Conservation (phyloP, 345 rosid genomes). For the Citrus australasica region DNA sequence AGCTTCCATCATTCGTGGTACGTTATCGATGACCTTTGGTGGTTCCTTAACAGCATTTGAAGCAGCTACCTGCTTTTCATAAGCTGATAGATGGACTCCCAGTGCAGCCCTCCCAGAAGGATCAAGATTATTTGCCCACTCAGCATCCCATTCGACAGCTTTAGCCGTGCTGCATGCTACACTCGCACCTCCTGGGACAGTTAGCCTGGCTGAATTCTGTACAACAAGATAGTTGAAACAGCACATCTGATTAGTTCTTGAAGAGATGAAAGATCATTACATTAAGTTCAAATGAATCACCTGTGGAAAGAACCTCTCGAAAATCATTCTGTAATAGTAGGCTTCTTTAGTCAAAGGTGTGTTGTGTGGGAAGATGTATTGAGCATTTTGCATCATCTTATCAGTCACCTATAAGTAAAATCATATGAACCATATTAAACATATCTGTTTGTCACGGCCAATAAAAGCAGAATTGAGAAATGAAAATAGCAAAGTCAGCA, state of each 20-base stretch:
- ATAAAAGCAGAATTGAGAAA: neutral
- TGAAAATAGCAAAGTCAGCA: neutral
- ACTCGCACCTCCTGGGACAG: constrained; percentile 90
- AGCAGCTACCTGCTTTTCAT: constrained; percentile 30
- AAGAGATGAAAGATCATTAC: neutral
- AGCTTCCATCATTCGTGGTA: constrained; percentile 46
- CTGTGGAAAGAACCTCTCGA: constrained; percentile 95
- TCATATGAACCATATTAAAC: neutral
- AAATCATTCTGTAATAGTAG: constrained; percentile 82
- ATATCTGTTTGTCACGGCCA: neutral
- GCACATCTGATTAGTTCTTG: neutral
- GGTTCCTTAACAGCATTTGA: constrained; percentile 25
- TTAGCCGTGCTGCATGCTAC: constrained; percentile 90
- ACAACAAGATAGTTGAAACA: neutral
- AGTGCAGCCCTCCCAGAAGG: constrained; percentile 96
- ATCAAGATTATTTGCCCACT: constrained; percentile 84
- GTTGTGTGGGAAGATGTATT: constrained; percentile 68
- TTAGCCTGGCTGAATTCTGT: constrained; percentile 80
- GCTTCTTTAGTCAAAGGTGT: constrained; percentile 88
- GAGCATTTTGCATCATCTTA: constrained; percentile 79
- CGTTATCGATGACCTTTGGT: constrained; percentile 31
- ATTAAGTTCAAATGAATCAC: constrained; percentile 16
- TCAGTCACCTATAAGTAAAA: constrained; percentile 54
- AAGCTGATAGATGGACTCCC: constrained; percentile 84
- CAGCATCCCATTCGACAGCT: constrained; percentile 84